These are phyloP conservation scores for Aegilops longissima DNA, from an alignment of 176 grass and related monocot genomes.

Conservation along the genomic window DNA sequence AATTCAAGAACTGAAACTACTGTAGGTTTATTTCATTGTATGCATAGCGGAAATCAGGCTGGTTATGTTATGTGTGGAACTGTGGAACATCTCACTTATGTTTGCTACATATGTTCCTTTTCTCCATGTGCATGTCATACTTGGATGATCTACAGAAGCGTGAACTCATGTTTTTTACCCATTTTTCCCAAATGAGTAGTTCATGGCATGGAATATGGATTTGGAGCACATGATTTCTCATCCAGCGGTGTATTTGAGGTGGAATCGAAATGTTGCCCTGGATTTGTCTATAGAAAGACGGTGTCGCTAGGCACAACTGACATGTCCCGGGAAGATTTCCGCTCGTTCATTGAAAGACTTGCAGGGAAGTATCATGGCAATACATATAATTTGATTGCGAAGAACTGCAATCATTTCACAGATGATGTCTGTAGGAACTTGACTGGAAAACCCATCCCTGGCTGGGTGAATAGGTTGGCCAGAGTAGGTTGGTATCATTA, in stretches of 20 bases:
- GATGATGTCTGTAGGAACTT: slow-evolving; percentile 79
- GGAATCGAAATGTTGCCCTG: slow-evolving; percentile 83
- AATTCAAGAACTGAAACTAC: slow-evolving; percentile 2
- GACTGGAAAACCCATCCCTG: slow-evolving; percentile 91
- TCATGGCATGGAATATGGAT: slow-evolving; percentile 95
- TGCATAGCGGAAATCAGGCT: background rate
- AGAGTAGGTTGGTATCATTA: slow-evolving; percentile 72
- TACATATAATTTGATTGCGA: slow-evolving; percentile 83
- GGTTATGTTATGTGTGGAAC: background rate
- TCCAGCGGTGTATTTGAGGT: slow-evolving; percentile 95
- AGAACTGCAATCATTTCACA: slow-evolving; percentile 98
- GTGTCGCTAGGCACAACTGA: slow-evolving; percentile 80
- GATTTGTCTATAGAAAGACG: slow-evolving; percentile 83
- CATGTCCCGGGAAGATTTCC: slow-evolving; percentile 76
- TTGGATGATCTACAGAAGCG: background rate
- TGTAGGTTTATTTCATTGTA: background rate
- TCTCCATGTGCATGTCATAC: slow-evolving; percentile 7
- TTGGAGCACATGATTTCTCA: slow-evolving; percentile 86
- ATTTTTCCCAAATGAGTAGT: slow-evolving; percentile 38
- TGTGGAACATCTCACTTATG: background rate
- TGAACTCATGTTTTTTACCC: slow-evolving; percentile 4
- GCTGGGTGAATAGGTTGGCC: slow-evolving; percentile 93
- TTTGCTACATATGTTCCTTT: background rate
- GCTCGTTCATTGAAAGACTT: slow-evolving; percentile 75
- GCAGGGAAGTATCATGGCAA: slow-evolving; percentile 84